Evolutionary conservation across 2,329 filamentous ascomycete genomes (phyloP).

Genomic region (Talaromyces islandicus): DNA sequence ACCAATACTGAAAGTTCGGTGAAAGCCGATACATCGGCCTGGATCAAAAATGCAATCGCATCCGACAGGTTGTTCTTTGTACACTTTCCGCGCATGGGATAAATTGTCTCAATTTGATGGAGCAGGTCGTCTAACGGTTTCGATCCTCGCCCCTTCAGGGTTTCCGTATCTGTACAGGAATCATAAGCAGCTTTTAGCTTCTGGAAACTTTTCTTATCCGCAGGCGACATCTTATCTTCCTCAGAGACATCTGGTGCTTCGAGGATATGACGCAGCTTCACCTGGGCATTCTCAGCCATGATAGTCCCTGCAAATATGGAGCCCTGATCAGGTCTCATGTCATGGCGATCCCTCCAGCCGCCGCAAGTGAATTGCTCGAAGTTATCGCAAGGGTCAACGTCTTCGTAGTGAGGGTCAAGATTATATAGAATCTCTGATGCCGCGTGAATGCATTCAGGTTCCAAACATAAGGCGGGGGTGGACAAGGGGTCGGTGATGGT

Average conservation of each 20-base stretch:
- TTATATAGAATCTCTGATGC: conserved; percentile 58
- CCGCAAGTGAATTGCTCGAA: conserved; percentile 65
- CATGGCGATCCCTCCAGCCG: conserved; percentile 59
- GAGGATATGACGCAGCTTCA: conserved; percentile 56
- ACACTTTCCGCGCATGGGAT: conserved; percentile 27
- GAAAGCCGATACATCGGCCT: conserved; percentile 31
- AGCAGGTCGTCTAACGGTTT: conserved; percentile 54
- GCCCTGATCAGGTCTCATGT: conserved; percentile 59
- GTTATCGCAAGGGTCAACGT: conserved; percentile 62
- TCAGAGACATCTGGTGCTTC: conserved; percentile 44
- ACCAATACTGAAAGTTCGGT: conserved; percentile 27
- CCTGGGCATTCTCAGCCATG: conserved; percentile 56
- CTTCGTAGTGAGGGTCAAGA: conserved; percentile 55
- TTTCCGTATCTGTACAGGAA: conserved; percentile 59
- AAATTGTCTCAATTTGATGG: conserved; percentile 44
- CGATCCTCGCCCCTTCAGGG: conserved; percentile 50
- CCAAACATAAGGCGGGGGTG: conserved; percentile 2
- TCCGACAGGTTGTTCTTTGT: conserved; percentile 26
- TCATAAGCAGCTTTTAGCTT: conserved; percentile 60
- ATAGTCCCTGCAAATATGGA: conserved; percentile 55
- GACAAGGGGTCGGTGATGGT: neutral
- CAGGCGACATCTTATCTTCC: conserved; percentile 25
- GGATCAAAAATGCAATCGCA: conserved; percentile 31
- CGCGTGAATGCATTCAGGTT: conserved; percentile 56
- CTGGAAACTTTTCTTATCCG: conserved; percentile 49